Percentiles rank a stretch among this genome's conserved stretches.
Conservation (phyloP, 495 filamentous ascomycete genomes). For the Penicillium lividum region DNA sequence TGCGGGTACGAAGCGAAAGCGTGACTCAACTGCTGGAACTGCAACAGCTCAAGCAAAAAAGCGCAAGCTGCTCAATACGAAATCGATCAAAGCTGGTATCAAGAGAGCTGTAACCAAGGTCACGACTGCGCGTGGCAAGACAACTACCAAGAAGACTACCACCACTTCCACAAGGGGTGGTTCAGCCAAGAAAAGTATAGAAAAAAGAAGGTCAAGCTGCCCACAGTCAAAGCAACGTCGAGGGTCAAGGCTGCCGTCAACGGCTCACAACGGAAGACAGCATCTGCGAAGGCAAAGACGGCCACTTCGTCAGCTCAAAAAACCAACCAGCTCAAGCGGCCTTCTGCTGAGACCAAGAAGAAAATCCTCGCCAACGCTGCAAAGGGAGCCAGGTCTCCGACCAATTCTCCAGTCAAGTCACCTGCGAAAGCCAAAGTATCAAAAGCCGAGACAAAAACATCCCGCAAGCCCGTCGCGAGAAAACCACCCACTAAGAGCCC, state of each 20-base stretch:
- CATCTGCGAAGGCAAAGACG: constrained; percentile 20
- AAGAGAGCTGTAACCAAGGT: constrained; percentile 38
- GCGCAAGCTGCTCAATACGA: constrained; percentile 34
- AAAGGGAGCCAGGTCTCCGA: constrained; percentile 25
- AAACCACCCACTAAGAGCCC: constrained; percentile 16
- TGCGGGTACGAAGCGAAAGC: constrained; percentile 35
- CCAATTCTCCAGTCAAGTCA: constrained; percentile 10
- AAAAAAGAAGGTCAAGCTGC: constrained; percentile 31
- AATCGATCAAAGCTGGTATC: constrained; percentile 39
- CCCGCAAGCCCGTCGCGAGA: constrained; percentile 22
- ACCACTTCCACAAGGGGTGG: constrained; percentile 14
- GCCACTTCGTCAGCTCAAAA: constrained; percentile 18
- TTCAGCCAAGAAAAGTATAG: constrained; percentile 9
- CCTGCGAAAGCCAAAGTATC: constrained; percentile 14
- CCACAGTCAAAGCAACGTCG: constrained; percentile 27
- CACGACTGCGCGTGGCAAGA: constrained; percentile 24
- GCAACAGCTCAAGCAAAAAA: constrained; percentile 35
- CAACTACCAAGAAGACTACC: constrained; percentile 21
- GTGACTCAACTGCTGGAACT: constrained; percentile 23
- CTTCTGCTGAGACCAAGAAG: constrained; percentile 38
- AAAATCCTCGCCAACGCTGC: constrained; percentile 33
- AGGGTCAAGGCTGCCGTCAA: constrained; percentile 28
- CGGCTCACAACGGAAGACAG: constrained; percentile 14
- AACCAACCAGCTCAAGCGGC: constrained; percentile 31
- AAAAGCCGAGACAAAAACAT: constrained; percentile 19